Evolutionary conservation across 2,329 filamentous ascomycete species (phyloP).

Genomic region (Thelonectria discophora): DNA sequence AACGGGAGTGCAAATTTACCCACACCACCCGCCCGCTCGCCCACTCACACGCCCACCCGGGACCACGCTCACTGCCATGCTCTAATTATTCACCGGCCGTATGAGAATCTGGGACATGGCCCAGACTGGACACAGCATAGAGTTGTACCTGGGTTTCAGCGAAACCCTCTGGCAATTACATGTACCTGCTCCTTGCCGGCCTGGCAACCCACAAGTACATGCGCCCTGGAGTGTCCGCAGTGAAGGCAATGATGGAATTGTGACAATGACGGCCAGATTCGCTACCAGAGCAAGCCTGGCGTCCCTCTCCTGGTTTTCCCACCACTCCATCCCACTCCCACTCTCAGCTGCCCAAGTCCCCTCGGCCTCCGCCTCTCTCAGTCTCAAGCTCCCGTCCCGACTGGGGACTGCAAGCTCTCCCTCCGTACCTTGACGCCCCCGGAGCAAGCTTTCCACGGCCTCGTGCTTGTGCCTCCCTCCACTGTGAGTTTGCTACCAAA

Average conservation of each 20-base stretch:
- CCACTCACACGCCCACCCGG: slow-evolving; percentile 7
- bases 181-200: neutral
- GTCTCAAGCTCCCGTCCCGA: slow-evolving; percentile 1
- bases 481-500: neutral
- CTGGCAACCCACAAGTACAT: neutral
- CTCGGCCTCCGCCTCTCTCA: slow-evolving; percentile 3
- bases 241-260: slow-evolving; percentile 23
- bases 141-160: neutral
- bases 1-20: slow-evolving; percentile 12
- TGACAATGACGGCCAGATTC: slow-evolving; percentile 8
- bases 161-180: neutral
- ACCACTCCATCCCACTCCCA: neutral
- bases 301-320: too few relatives aligned
- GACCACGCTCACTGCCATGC: neutral
- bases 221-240: slow-evolving; percentile 24
- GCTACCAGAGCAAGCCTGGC: slow-evolving; percentile 1
- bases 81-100: neutral
- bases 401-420: neutral
- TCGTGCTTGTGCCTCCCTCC: neutral
- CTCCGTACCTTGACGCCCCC: neutral
- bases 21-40: slow-evolving; percentile 17
- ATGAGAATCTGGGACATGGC: neutral
- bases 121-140: neutral
- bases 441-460: neutral
- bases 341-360: slow-evolving; percentile 3